phyloP scores from a whole-genome alignment of 352 stramenopile genomes.

The Pythium diclinum region DNA sequence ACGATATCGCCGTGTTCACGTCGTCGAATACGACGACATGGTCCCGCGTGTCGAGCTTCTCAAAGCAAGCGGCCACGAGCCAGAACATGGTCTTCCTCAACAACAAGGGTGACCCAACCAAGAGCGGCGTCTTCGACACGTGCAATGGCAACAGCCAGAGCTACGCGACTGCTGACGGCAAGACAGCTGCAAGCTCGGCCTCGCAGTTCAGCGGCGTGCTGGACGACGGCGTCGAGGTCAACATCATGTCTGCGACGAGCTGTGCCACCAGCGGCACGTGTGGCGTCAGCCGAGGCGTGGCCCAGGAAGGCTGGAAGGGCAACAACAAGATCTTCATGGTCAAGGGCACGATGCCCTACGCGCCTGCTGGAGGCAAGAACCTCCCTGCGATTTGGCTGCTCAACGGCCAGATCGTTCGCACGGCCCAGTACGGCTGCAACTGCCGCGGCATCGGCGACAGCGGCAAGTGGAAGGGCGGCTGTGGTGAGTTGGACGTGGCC shows the following conservation, averaged over 20 bases:
- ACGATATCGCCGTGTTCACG: constrained; percentile 44
- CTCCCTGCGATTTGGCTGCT: constrained; percentile 44
- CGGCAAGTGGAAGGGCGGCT: constrained; percentile 42
- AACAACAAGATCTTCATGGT: constrained; percentile 55
- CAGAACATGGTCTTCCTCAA: constrained; percentile 57
- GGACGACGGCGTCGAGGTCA: constrained; percentile 37
- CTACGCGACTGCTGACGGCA: constrained; percentile 37
- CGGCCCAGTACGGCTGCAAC: constrained; percentile 50
- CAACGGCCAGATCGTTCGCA: constrained; percentile 46
- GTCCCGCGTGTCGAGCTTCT: constrained; percentile 35
- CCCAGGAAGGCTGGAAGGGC: constrained; percentile 35
- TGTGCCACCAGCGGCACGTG: constrained; percentile 25
- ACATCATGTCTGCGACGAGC: constrained; percentile 37
- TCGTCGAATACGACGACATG: constrained; percentile 15
- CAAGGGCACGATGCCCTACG: constrained; percentile 38
- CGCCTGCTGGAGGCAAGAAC: constrained; percentile 19
- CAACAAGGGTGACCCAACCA: constrained; percentile 38
- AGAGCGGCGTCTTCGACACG: constrained; percentile 38
- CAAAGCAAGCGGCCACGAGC: constrained; percentile 13
- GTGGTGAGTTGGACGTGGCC: constrained; percentile 47
- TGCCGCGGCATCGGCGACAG: constrained; percentile 38
- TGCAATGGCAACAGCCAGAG: constrained; percentile 46
- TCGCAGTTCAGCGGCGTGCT: constrained; percentile 32
- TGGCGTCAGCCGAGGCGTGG: constrained; percentile 30
- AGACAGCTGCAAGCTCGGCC: constrained; percentile 7